A percentile compares a stretch with the other conserved stretches of the same genome.
phyloP scores from a whole-genome alignment of 768 basidiomycete genomes.

The Dentipellis sp. region DNA sequence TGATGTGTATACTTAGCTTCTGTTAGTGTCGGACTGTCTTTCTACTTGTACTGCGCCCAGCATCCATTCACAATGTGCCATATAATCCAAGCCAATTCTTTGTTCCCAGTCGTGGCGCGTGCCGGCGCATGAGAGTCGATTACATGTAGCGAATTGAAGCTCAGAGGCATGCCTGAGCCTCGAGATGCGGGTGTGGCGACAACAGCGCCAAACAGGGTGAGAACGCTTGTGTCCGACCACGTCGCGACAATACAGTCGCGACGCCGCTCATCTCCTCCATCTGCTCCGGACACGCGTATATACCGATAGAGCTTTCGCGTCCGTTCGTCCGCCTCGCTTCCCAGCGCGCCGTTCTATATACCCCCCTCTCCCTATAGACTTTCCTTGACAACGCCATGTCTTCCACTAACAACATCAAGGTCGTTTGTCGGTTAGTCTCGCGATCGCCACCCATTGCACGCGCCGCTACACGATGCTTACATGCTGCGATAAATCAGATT shows the following conservation, averaged over 20 bases:
- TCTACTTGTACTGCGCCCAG: background rate
- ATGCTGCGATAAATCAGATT: constrained; percentile 44
- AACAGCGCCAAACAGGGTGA: background rate
- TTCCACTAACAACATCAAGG: constrained; percentile 92
- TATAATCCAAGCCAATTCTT: no score
- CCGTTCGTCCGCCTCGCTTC: background rate
- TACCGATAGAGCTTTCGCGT: background rate
- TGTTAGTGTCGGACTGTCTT: constrained; percentile 1
- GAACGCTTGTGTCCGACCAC: background rate
- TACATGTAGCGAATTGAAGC: no score
- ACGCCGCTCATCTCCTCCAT: background rate
- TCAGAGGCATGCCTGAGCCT: no score
- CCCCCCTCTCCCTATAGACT: constrained; percentile 13
- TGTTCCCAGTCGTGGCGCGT: no score
- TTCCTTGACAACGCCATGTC: constrained; percentile 50
- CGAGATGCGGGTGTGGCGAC: background rate
- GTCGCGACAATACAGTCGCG: background rate
- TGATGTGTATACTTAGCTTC: background rate
- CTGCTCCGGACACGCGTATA: background rate
- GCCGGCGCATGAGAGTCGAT: no score
- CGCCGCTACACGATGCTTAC: constrained; percentile 2
- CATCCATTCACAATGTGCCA: no score
- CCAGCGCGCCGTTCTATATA: background rate
- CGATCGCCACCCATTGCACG: constrained; percentile 5
- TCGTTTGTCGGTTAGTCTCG: constrained; percentile 86